A percentile compares a stretch with the other conserved stretches of the same genome.
Conservation (phyloP, 352 stramenopile genomes). For the Pythium guiyangense region DNA sequence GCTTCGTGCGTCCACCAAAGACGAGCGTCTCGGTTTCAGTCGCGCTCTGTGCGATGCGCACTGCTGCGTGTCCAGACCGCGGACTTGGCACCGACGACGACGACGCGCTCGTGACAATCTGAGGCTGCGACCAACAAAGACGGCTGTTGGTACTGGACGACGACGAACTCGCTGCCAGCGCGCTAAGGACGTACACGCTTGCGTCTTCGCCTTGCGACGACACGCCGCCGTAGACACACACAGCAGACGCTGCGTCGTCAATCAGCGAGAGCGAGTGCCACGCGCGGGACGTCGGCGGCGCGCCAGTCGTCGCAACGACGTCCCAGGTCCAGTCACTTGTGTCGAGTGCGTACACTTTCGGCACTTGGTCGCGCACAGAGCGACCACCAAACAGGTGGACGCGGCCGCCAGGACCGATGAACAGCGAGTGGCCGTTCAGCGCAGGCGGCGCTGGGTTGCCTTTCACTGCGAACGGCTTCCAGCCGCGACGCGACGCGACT, state of each 20-base stretch:
- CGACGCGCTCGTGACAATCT: conserved; percentile 1
- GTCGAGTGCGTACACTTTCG: conserved; percentile 42
- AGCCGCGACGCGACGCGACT: conserved; percentile 36
- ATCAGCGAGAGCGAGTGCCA: conserved; percentile 51
- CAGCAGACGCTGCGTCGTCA: conserved; percentile 6
- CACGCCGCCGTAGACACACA: conserved; percentile 57
- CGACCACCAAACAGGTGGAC: conserved; percentile 55
- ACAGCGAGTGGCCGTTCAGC: conserved; percentile 64
- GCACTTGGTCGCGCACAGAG: conserved; percentile 54
- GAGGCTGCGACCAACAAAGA: conserved; percentile 24
- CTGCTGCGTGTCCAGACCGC: conserved; percentile 48
- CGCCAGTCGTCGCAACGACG: conserved; percentile 17
- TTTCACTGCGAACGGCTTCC: conserved; percentile 34
- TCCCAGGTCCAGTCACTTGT: conserved; percentile 49
- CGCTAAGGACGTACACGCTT: conserved; percentile 29
- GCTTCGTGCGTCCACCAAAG: conserved; percentile 66
- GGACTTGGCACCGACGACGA: conserved; percentile 18
- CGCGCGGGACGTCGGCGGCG: conserved; percentile 34
- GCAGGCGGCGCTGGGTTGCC: conserved; percentile 62
- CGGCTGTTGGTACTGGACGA: not conserved
- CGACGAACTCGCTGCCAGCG: too few relatives aligned
- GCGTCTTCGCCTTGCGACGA: conserved; percentile 55
- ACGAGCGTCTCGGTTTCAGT: conserved; percentile 22
- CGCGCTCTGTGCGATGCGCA: conserved; percentile 17
- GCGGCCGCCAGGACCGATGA: conserved; percentile 16